Evolutionary conservation across 2,329 filamentous ascomycete genomes (phyloP).

Genomic region (Neophaeococcomyces aloes): DNA sequence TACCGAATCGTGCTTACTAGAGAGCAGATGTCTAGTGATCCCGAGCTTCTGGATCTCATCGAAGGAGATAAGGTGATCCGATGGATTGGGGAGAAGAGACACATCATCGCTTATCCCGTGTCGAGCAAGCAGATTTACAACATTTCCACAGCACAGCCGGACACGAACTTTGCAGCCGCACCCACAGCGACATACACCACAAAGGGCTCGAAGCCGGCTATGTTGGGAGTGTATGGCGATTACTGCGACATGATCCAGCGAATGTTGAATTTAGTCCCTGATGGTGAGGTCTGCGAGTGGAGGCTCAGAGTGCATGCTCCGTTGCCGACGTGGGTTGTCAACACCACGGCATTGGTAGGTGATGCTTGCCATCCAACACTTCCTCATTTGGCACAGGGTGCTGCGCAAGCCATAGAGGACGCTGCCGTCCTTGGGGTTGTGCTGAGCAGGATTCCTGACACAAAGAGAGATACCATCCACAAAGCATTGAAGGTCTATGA

Average conservation of each 20-base stretch:
- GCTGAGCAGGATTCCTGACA: constrained; percentile 39
- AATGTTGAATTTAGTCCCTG: constrained; percentile 51
- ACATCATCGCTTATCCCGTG: constrained; percentile 59
- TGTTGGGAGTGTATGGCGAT: constrained; percentile 49
- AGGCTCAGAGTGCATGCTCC: constrained; percentile 53
- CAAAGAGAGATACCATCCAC: constrained; percentile 37
- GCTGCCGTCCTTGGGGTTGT: constrained; percentile 46
- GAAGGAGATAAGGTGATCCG: constrained; percentile 48
- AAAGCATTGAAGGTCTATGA: constrained; percentile 48
- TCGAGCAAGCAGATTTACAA: constrained; percentile 56
- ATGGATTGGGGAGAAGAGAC: constrained; percentile 56
- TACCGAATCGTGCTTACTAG: constrained; percentile 45
- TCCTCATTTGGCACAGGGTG: constrained; percentile 54
- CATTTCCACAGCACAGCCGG: constrained; percentile 52
- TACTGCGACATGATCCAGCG: constrained; percentile 52
- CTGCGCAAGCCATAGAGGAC: constrained; percentile 56
- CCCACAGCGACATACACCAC: constrained; percentile 54
- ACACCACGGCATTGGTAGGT: constrained; percentile 44
- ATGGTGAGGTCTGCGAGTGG: constrained; percentile 59
- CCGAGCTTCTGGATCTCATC: constrained; percentile 46
- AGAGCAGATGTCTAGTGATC: constrained; percentile 36
- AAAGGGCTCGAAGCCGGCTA: constrained; percentile 48
- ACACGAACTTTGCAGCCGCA: constrained; percentile 49
- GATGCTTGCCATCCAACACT: constrained; percentile 55
- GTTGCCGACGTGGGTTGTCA: constrained; percentile 51